These are phyloP conservation scores for Micromonas commoda DNA, from an alignment of 139 green algal genomes.

Conservation along the genomic window DNA sequence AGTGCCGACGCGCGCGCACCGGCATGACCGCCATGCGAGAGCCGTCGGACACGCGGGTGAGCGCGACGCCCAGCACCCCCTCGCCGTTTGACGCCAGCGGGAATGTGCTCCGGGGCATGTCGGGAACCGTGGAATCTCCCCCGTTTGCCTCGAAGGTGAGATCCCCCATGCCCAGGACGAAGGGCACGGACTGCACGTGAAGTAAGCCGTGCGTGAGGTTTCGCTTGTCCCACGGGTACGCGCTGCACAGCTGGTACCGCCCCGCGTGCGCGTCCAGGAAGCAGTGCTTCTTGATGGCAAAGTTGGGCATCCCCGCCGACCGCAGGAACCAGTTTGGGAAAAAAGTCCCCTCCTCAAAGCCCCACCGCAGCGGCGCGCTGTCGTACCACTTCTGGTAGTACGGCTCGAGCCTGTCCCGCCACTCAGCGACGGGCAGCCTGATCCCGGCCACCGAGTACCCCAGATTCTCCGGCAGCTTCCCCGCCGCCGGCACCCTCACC, in stretches of 20 bases:
- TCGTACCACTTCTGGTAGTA: constrained; percentile 7
- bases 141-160: constrained; percentile 29
- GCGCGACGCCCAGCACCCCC: constrained; percentile 18
- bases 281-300: constrained; percentile 22
- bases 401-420: not conserved
- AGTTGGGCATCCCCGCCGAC: constrained; percentile 25
- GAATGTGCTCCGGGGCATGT: constrained; percentile 2
- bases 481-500: not conserved
- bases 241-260: constrained; percentile 26
- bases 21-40: constrained; percentile 7
- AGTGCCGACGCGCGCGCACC: constrained; percentile 12
- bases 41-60: constrained; percentile 20
- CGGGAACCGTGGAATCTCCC: constrained; percentile 10
- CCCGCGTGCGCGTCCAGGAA: constrained; percentile 14
- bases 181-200: constrained; percentile 18
- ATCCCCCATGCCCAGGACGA: constrained; percentile 13
- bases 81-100: constrained; percentile 10
- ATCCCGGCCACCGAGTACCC: not conserved
- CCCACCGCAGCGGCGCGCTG: constrained; percentile 12
- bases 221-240: constrained; percentile 17
- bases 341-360: constrained; percentile 31
- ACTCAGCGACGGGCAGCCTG: not conserved
- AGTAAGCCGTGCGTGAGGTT: constrained; percentile 19
- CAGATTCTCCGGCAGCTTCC: not conserved
- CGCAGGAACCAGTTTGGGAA: constrained; percentile 14